These are phyloP conservation scores for Penicillium herquei DNA, from an alignment of 495 filamentous ascomycete genomes.

Conservation along the genomic window DNA sequence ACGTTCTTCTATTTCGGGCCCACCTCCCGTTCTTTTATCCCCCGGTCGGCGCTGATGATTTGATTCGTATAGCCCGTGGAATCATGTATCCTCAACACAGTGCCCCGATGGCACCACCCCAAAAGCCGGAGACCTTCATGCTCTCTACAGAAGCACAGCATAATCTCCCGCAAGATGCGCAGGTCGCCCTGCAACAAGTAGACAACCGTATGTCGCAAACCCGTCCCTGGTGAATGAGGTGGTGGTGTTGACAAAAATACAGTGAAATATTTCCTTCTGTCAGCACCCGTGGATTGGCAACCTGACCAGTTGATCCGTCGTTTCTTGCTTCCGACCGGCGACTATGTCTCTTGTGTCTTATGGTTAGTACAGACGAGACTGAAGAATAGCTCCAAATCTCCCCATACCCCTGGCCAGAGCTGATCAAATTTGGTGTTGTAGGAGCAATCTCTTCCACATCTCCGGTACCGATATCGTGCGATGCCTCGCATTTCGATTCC, in stretches of 20 bases:
- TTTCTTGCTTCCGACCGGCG: slow-evolving; percentile 92
- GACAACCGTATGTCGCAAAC: slow-evolving; percentile 80
- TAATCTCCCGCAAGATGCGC: slow-evolving; percentile 90
- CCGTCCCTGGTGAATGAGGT: neutral
- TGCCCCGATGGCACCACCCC: slow-evolving; percentile 64
- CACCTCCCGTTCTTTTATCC: slow-evolving; percentile 2
- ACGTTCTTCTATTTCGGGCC: slow-evolving; percentile 5
- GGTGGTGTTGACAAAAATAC: slow-evolving; percentile 16
- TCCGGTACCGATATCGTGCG: slow-evolving; percentile 98
- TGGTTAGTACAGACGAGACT: slow-evolving; percentile 58
- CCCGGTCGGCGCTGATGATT: slow-evolving; percentile 18
- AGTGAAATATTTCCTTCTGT: slow-evolving; percentile 99
- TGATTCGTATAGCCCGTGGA: slow-evolving; percentile 4
- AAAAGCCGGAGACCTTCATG: slow-evolving; percentile 98
- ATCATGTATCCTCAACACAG: slow-evolving; percentile 54
- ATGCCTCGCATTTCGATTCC: slow-evolving; percentile 97
- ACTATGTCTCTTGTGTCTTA: slow-evolving; percentile 97
- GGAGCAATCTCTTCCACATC: slow-evolving; percentile 99
- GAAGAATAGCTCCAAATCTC: neutral
- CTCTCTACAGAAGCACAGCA: slow-evolving; percentile 94
- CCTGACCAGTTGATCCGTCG: slow-evolving; percentile 94
- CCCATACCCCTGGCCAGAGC: neutral
- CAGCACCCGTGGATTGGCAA: slow-evolving; percentile 96
- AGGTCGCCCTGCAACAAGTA: slow-evolving; percentile 96
- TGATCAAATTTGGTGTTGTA: slow-evolving; percentile 24